phyloP scores from a whole-genome alignment of 345 rosid genomes.

The Salix brachista region DNA sequence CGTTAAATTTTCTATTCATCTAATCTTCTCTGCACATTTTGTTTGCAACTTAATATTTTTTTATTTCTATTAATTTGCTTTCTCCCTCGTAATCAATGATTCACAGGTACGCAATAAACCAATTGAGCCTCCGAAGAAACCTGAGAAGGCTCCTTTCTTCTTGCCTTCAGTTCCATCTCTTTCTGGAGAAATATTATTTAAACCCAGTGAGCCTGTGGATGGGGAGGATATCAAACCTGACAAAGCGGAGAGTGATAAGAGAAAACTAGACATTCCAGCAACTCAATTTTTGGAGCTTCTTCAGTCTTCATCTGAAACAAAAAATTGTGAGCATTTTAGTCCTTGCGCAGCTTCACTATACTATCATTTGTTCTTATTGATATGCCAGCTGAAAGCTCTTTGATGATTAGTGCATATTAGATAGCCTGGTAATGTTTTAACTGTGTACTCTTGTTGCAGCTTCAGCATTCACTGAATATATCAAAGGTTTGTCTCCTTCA shows the following conservation, averaged over 20 bases:
- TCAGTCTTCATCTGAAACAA: slow-evolving; percentile 44
- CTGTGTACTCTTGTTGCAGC: slow-evolving; percentile 41
- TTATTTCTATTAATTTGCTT: background rate
- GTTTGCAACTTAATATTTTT: background rate
- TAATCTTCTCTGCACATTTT: background rate
- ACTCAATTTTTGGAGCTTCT: slow-evolving; percentile 61
- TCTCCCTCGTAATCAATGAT: background rate
- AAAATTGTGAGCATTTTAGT: slow-evolving; percentile 51
- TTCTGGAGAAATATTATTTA: slow-evolving; percentile 80
- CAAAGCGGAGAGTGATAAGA: slow-evolving; percentile 26
- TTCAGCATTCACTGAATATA: slow-evolving; percentile 68
- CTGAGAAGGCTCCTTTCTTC: slow-evolving; percentile 88
- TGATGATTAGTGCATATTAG: background rate
- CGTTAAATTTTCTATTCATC: too few species aligned
- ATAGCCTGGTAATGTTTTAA: slow-evolving; percentile 7
- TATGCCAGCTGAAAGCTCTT: background rate
- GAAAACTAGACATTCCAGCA: slow-evolving; percentile 27
- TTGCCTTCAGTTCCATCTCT: slow-evolving; percentile 81
- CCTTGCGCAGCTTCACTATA: background rate
- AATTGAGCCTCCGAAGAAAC: slow-evolving; percentile 85
- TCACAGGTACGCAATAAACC: slow-evolving; percentile 83
- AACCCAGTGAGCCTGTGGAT: slow-evolving; percentile 45
- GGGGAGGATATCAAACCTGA: slow-evolving; percentile 33
- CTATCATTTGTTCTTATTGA: background rate
- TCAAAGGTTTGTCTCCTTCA: slow-evolving; percentile 83